Conservation (phyloP, 768 basidiomycete genomes). For the Tricholoma terreum region DNA sequence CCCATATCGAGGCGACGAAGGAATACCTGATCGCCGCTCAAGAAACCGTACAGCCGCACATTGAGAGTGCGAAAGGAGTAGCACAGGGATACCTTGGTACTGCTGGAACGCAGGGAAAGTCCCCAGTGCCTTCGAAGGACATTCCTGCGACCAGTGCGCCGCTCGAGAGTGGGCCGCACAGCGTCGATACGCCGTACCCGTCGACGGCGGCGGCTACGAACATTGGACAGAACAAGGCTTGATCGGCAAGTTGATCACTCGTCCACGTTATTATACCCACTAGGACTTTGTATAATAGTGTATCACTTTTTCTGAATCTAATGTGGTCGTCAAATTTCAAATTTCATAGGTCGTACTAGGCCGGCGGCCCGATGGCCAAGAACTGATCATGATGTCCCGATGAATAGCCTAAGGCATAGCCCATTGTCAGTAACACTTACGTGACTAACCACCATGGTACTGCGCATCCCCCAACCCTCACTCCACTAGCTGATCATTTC, state of each 20-base stretch:
- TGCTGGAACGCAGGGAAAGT: constrained; percentile 14
- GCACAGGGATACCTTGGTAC: constrained; percentile 28
- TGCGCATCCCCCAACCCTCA: neutral
- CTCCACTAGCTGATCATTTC: neutral
- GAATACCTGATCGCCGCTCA: constrained; percentile 26
- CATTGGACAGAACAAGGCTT: constrained; percentile 19
- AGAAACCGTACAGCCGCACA: constrained; percentile 35
- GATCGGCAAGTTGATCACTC: neutral
- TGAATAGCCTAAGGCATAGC: neutral
- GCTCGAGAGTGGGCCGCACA: constrained; percentile 37
- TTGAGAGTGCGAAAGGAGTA: constrained; percentile 36
- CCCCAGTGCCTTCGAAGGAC: constrained; percentile 18
- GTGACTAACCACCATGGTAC: neutral
- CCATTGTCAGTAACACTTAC: neutral
- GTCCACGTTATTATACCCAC: neutral
- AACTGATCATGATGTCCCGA: neutral
- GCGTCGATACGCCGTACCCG: constrained; percentile 30
- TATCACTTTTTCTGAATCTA: no score
- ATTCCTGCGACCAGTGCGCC: constrained; percentile 38
- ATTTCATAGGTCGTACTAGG: no score
- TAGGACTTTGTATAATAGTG: neutral
- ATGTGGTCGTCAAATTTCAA: no score
- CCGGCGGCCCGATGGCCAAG: neutral
- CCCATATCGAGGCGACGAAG: constrained; percentile 36
- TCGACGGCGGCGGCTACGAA: constrained; percentile 21